Conservation (phyloP, 805 yeast species). For the Naumovozyma castellii region DNA sequence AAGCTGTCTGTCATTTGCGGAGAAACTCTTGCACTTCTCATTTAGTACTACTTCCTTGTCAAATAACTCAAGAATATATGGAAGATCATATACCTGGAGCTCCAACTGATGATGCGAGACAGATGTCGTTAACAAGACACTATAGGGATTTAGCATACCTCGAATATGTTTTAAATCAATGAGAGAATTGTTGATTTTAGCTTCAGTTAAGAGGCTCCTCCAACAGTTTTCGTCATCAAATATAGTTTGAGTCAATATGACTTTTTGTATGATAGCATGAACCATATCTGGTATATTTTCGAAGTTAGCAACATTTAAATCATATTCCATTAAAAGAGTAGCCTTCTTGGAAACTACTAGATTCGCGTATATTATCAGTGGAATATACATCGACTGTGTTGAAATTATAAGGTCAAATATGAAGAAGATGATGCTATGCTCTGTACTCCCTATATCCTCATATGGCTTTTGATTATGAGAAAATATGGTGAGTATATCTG, state of each 20-base stretch:
- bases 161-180: not conserved
- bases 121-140: slow-evolving; percentile 24
- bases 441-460: slow-evolving; percentile 28
- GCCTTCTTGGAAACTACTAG: slow-evolving; percentile 39
- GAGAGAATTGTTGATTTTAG: not conserved
- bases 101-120: slow-evolving; percentile 7
- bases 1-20: not conserved
- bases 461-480: slow-evolving; percentile 52
- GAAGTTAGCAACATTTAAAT: slow-evolving; percentile 15
- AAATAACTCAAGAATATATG: slow-evolving; percentile 8
- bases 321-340: slow-evolving; percentile 31
- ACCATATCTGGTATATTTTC: slow-evolving; percentile 29
- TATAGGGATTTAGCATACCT: slow-evolving; percentile 16
- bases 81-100: slow-evolving; percentile 2
- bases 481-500: slow-evolving; percentile 69
- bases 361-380: slow-evolving; percentile 54
- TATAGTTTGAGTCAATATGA: slow-evolving; percentile 11
- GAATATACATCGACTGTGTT: slow-evolving; percentile 42
- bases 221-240: slow-evolving; percentile 9
- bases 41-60: slow-evolving; percentile 15
- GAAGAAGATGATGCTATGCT: slow-evolving; percentile 34
- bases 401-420: slow-evolving; percentile 66
- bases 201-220: slow-evolving; percentile 8
- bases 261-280: slow-evolving; percentile 36
- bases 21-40: slow-evolving; percentile 3